Conservation (phyloP, 176 grass and related monocot species). For the Dactylis glomerata region DNA sequence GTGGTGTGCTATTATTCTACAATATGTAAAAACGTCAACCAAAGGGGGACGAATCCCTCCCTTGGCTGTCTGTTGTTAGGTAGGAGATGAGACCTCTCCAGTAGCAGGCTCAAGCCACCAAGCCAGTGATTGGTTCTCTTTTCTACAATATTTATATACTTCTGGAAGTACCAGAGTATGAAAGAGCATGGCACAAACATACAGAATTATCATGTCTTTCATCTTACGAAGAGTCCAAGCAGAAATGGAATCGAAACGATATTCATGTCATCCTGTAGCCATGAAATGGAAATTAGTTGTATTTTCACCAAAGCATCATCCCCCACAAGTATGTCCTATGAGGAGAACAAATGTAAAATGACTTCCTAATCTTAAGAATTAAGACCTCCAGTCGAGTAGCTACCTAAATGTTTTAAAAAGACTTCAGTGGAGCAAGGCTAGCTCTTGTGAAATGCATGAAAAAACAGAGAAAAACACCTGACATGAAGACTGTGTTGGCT, state of each 20-base stretch:
- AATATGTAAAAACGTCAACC: too few relatives aligned
- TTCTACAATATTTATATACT: not conserved
- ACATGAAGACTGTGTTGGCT: not conserved
- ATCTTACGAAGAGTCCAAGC: not conserved
- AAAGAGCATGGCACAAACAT: not conserved
- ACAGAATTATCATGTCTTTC: not conserved
- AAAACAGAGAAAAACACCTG: not conserved
- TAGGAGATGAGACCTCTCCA: too few relatives aligned
- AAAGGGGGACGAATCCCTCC: too few relatives aligned
- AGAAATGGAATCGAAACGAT: not conserved
- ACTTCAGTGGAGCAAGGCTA: not conserved
- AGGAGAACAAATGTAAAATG: not conserved
- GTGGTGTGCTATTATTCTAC: not conserved
- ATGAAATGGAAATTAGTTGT: not conserved
- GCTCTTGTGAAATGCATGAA: not conserved
- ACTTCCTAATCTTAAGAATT: not conserved
- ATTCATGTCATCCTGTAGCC: not conserved
- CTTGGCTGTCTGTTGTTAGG: too few relatives aligned
- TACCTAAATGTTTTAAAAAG: not conserved
- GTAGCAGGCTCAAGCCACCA: too few relatives aligned
- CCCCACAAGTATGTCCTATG: not conserved
- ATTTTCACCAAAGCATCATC: not conserved
- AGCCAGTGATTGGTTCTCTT: too few relatives aligned
- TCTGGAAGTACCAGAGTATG: not conserved
- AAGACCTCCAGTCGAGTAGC: not conserved